phyloP scores from a whole-genome alignment of 2,329 filamentous ascomycete species.

The Juglanconis oblonga region DNA sequence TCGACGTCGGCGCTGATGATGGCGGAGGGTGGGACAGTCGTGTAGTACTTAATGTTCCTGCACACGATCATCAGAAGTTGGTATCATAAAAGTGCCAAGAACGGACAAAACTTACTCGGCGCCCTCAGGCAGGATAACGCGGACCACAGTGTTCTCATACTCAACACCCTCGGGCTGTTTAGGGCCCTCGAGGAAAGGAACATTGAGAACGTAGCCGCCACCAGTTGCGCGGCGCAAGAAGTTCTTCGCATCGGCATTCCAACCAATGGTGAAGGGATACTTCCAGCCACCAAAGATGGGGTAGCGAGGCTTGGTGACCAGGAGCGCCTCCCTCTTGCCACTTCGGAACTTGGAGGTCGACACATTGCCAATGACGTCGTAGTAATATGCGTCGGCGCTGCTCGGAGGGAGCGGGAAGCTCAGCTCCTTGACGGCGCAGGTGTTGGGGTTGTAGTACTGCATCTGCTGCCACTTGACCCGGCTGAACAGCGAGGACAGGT shows the following conservation, averaged over 20 bases:
- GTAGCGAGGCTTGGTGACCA: conserved; percentile 91
- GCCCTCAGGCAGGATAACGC: conserved; percentile 87
- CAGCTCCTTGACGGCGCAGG: conserved; percentile 76
- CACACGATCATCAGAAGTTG: conserved; percentile 36
- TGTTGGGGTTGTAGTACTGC: conserved; percentile 73
- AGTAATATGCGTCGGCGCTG: conserved; percentile 87
- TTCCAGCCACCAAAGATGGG: conserved; percentile 98
- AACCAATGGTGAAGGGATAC: conserved; percentile 94
- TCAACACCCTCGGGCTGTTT: conserved; percentile 81
- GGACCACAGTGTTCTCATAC: conserved; percentile 77
- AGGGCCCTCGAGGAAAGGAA: conserved; percentile 91
- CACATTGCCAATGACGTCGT: conserved; percentile 94
- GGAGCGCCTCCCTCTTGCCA: conserved; percentile 71
- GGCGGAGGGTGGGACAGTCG: conserved; percentile 63
- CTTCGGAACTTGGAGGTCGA: conserved; percentile 86
- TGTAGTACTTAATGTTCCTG: conserved; percentile 77
- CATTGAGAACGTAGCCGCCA: conserved; percentile 79
- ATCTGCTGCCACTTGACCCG: conserved; percentile 72
- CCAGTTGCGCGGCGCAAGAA: conserved; percentile 67
- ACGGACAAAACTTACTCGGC: conserved; percentile 61
- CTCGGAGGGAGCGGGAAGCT: conserved; percentile 76
- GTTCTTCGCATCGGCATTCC: conserved; percentile 80
- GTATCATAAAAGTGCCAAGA: background rate
- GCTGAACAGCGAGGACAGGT: conserved; percentile 69
- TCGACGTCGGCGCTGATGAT: conserved; percentile 58